Evolutionary conservation across 2,329 filamentous ascomycete genomes (phyloP), one percentile per base, ranked within the genome.

Genomic region (Exophiala spinifera): DNA sequence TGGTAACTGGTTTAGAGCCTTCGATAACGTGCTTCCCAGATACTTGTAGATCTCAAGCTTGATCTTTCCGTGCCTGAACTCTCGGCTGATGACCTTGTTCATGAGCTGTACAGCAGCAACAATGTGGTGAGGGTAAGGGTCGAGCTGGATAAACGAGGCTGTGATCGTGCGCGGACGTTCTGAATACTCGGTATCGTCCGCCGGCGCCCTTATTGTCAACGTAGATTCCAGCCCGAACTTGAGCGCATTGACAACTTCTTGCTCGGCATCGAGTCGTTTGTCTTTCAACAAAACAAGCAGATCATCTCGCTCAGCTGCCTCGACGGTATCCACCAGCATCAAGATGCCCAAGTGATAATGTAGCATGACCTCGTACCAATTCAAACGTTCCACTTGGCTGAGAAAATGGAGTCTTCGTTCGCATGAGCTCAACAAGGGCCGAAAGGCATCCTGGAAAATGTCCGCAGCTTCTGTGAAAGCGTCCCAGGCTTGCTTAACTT

Each of bases 311-410:
- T 62, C 54, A 0, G 66, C 62, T 1, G 59, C 63, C 47, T 67
- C 65, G 46, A 69, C 43, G 1, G 61, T 64, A 31, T 69, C 63
- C 14, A 66, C 55, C 46, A 67, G 57, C 3, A 68, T 59, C 19
- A 69, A 42, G 25, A 67, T 67, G 36, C 65, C 59, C 6, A 68
- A 59, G 40, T 65, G 54, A 36, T 67, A 65, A 34, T 68, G 66
- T 21, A 68, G 50, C 63, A 65, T 63, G 1, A 68, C 56, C 44
- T 65, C 62, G 39, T 66, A 67, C 67, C 67, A 69, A n/a, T 66
- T 66, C 36, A 69, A 51, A 49, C 63, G 64, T n/a, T 64, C 66
- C 15, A 64, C 55, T 34, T 68, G 63, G 2, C 57, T 60, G 14
- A 69, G 59, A 40, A 69, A 69, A 11, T 64, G 65, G 23, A 69